Conservation (phyloP, 208 protist species). For the Phytomonas sp. region DNA sequence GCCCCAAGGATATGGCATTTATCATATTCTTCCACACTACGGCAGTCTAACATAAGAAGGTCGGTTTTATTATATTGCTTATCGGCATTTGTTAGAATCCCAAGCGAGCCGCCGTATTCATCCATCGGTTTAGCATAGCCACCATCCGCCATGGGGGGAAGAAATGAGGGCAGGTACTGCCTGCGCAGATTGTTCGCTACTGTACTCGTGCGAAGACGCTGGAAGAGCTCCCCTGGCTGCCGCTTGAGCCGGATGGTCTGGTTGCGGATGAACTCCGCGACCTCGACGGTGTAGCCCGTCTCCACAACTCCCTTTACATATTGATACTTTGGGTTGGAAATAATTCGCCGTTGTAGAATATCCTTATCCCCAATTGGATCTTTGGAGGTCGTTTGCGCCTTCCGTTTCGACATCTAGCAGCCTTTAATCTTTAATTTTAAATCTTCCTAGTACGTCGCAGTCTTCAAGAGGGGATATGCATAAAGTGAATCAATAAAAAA, state of each 20-base stretch:
- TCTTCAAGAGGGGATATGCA: neutral
- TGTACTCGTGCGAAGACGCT: constrained; percentile 38
- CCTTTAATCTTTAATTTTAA: neutral
- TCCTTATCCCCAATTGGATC: constrained; percentile 67
- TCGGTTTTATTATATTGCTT: constrained; percentile 21
- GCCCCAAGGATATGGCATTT: constrained; percentile 73
- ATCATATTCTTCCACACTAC: constrained; percentile 61
- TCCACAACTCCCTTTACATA: constrained; percentile 70
- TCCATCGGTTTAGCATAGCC: constrained; percentile 82
- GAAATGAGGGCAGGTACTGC: constrained; percentile 10
- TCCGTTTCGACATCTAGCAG: neutral
- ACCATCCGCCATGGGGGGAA: constrained; percentile 38
- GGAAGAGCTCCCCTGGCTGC: constrained; percentile 69
- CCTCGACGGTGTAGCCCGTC: constrained; percentile 66
- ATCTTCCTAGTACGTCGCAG: neutral
- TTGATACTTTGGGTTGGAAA: constrained; percentile 48
- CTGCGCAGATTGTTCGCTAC: constrained; percentile 38
- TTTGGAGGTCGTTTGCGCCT: constrained; percentile 21
- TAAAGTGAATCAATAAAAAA: neutral
- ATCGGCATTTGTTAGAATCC: neutral
- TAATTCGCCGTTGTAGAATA: constrained; percentile 32
- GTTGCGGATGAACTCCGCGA: constrained; percentile 54
- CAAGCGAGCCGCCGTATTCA: constrained; percentile 40
- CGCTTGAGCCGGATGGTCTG: constrained; percentile 28
- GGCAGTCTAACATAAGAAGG: constrained; percentile 76